These are phyloP conservation scores for Microthlaspi erraticum DNA, from an alignment of 345 rosid species.

Conservation along the genomic window DNA sequence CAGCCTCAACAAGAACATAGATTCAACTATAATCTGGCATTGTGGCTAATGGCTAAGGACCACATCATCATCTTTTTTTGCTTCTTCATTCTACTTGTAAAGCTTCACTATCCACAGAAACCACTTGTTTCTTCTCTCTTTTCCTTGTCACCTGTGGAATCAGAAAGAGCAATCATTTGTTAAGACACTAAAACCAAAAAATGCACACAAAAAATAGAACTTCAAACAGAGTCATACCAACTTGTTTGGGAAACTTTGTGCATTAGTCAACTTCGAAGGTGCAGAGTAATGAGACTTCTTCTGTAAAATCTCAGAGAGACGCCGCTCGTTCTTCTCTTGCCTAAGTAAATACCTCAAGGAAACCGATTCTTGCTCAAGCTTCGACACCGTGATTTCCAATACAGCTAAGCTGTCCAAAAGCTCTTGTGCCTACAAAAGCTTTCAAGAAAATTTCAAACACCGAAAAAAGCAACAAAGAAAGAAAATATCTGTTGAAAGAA, in stretches of 20 bases:
- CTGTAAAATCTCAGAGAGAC: conserved; percentile 62
- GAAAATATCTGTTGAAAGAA: conserved; percentile 12
- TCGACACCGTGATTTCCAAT: conserved; percentile 69
- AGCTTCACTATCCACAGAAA: conserved; percentile 34
- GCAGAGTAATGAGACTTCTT: conserved; percentile 52
- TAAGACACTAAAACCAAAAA: conserved; percentile 1
- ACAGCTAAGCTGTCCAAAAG: conserved; percentile 73
- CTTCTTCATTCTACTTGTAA: conserved; percentile 35
- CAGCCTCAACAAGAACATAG: no score
- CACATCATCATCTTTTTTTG: conserved; percentile 18
- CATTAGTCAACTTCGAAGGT: conserved; percentile 35
- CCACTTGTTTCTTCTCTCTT: conserved; percentile 39
- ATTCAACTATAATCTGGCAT: conserved; percentile 10
- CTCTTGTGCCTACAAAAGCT: conserved; percentile 66
- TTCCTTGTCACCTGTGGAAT: conserved; percentile 36
- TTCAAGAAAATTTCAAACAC: not conserved
- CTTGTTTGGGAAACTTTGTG: conserved; percentile 38
- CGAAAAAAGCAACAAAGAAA: not conserved
- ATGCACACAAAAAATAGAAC: not conserved
- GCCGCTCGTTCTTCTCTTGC: conserved; percentile 86
- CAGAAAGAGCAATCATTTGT: not conserved
- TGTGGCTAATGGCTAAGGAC: conserved; percentile 25
- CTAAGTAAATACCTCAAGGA: conserved; percentile 69
- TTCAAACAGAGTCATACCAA: conserved; percentile 34
- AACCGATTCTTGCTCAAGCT: conserved; percentile 78